Evolutionary conservation across 805 yeast genomes (phyloP).

Genomic region (Saturnispora silvae): DNA sequence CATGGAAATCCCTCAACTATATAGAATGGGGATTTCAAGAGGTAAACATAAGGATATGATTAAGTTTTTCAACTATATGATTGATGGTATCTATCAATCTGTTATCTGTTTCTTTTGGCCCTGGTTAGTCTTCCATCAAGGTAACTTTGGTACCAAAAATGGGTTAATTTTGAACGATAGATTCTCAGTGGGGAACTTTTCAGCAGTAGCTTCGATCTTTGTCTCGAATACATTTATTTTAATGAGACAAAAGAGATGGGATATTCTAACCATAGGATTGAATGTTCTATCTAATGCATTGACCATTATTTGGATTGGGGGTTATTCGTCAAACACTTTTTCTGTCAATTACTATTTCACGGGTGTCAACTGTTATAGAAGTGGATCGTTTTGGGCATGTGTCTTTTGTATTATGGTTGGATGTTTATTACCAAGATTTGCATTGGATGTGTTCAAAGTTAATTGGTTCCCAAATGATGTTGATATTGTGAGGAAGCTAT

Average conservation of each 20-base stretch:
- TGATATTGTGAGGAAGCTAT: constrained; percentile 60
- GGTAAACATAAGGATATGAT: constrained; percentile 45
- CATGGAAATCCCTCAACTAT: constrained; percentile 59
- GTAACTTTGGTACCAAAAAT: constrained; percentile 28
- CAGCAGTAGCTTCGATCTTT: constrained; percentile 49
- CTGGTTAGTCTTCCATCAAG: constrained; percentile 42
- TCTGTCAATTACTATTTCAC: constrained; percentile 54
- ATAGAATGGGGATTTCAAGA: constrained; percentile 56
- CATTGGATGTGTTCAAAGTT: constrained; percentile 36
- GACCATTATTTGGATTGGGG: constrained; percentile 71
- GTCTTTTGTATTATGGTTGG: constrained; percentile 43
- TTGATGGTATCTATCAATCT: constrained; percentile 66
- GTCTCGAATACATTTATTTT: constrained; percentile 58
- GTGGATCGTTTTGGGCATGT: constrained; percentile 55
- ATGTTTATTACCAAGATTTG: constrained; percentile 53
- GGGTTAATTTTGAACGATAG: constrained; percentile 57
- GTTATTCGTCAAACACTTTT: constrained; percentile 45
- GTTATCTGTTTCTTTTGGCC: constrained; percentile 60
- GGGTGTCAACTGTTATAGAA: constrained; percentile 53
- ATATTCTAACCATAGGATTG: constrained; percentile 51
- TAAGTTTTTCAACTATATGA: constrained; percentile 52
- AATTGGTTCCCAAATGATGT: constrained; percentile 54
- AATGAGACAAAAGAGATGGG: constrained; percentile 68
- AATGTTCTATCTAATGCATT: constrained; percentile 44
- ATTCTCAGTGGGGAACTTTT: constrained; percentile 60